phyloP scores from a whole-genome alignment of 208 protist species.

The Leishmania tarentolae region DNA sequence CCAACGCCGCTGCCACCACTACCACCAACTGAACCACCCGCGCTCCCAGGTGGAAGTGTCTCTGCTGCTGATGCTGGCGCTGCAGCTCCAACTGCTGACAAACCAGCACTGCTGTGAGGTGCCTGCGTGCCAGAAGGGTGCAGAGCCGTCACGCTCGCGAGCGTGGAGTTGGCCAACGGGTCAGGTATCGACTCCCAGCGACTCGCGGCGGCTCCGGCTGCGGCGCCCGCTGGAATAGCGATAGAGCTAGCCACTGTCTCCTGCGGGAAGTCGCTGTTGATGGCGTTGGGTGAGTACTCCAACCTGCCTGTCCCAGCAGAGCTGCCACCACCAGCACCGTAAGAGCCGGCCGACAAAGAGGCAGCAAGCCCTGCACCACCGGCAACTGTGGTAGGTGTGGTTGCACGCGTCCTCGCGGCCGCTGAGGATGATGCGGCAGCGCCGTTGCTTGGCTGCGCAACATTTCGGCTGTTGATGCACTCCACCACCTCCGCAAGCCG shows the following conservation, averaged over 20 bases:
- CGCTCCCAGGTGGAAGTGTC: background rate
- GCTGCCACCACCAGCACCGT: background rate
- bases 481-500: slow-evolving; percentile 34
- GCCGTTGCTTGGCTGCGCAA: background rate
- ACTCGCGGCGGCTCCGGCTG: background rate
- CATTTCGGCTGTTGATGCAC: slow-evolving; percentile 14
- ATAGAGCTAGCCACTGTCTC: background rate
- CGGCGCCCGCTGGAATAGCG: background rate
- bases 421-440: background rate
- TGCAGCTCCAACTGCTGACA: background rate
- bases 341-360: background rate
- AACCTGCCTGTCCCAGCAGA: background rate
- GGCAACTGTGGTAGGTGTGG: background rate
- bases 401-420: background rate
- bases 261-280: background rate
- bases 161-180: background rate
- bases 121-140: background rate
- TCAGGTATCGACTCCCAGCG: slow-evolving; percentile 1
- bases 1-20: slow-evolving; percentile 1
- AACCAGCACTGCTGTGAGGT: background rate
- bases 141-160: background rate
- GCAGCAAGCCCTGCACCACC: background rate
- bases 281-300: background rate
- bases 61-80: background rate
- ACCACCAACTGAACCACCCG: background rate